Percentiles rank a stretch among this genome's conserved stretches.
phyloP scores from a whole-genome alignment of 192 early-diverging fungal species.

The Coemansia erecta region DNA sequence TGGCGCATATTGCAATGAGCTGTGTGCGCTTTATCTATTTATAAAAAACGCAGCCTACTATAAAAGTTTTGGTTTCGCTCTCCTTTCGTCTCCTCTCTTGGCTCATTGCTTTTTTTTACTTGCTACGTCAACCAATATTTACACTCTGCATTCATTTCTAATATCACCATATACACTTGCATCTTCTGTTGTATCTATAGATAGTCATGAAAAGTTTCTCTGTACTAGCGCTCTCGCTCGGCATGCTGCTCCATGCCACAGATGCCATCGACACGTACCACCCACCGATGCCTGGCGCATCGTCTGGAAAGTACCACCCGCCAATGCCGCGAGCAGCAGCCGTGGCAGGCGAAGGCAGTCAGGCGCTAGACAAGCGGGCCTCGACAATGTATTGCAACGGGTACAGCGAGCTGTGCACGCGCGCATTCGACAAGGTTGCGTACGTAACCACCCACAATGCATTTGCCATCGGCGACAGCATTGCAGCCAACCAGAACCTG shows the following conservation, averaged over 20 bases:
- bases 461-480: slow-evolving; percentile 55
- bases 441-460: slow-evolving; percentile 76
- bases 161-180: background rate
- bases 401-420: slow-evolving; percentile 62
- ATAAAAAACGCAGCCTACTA: too few relatives aligned
- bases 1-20: too few relatives aligned
- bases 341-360: background rate
- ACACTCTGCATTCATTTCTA: background rate
- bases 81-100: slow-evolving; percentile 4
- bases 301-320: background rate
- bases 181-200: slow-evolving; percentile 1
- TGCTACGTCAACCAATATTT: background rate
- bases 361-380: slow-evolving; percentile 5
- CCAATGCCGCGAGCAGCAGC: background rate
- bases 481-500: slow-evolving; percentile 67
- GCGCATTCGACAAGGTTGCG: slow-evolving; percentile 61
- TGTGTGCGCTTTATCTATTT: too few relatives aligned
- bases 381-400: slow-evolving; percentile 59
- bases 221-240: background rate
- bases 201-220: slow-evolving; percentile 4
- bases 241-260: background rate
- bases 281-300: slow-evolving; percentile 1
- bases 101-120: slow-evolving; percentile 3
- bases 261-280: background rate
- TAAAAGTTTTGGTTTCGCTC: too few relatives aligned